Conservation (phyloP, 1,139 yeast species). For the Taphrina wiesneri region DNA sequence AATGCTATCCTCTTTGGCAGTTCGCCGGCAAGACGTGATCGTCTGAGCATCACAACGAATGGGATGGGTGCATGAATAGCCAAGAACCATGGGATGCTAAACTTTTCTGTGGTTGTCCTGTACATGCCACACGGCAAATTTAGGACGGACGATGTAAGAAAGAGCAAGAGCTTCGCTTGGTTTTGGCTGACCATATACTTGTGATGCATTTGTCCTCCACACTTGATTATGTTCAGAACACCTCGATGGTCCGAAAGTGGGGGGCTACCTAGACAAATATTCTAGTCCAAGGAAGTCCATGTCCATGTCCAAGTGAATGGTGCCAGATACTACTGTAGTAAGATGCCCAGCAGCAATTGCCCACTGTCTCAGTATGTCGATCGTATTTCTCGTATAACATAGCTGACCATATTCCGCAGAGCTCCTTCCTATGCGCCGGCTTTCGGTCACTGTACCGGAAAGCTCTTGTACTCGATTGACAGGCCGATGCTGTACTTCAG, state of each 20-base stretch:
- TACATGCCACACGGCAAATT: slow-evolving; percentile 18
- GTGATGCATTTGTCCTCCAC: neutral
- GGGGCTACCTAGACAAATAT: too few relatives aligned
- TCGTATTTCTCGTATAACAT: neutral
- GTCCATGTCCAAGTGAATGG: too few relatives aligned
- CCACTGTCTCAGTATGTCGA: neutral
- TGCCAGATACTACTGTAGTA: too few relatives aligned
- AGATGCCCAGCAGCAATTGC: too few relatives aligned
- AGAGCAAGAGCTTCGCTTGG: slow-evolving; percentile 5
- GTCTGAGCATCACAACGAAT: neutral
- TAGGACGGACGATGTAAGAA: neutral
- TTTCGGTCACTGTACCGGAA: neutral
- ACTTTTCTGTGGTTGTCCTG: slow-evolving; percentile 12
- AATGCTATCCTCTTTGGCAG: neutral
- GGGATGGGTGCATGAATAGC: slow-evolving; percentile 20
- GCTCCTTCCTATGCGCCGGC: slow-evolving; percentile 7
- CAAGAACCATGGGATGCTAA: slow-evolving; percentile 20
- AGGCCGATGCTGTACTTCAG: neutral
- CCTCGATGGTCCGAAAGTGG: too few relatives aligned
- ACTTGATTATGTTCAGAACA: too few relatives aligned
- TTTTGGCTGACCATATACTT: neutral
- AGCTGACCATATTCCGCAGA: neutral
- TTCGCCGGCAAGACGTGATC: neutral
- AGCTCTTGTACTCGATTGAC: neutral
- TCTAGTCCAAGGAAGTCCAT: too few relatives aligned